These are phyloP conservation scores for Wickerhamiella cacticola DNA, from an alignment of 805 yeast genomes.

Conservation along the genomic window DNA sequence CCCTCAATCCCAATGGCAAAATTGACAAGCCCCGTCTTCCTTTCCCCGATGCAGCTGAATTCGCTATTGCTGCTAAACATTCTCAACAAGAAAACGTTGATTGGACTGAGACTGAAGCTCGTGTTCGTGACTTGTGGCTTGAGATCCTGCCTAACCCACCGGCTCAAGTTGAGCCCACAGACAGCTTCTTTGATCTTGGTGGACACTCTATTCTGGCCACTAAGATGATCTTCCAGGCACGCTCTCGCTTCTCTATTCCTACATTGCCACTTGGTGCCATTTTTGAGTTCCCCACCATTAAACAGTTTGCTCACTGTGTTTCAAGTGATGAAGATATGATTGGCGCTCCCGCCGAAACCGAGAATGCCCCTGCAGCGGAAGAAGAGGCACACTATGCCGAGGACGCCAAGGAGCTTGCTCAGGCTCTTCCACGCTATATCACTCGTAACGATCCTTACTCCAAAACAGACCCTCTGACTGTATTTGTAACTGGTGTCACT, in stretches of 20 bases:
- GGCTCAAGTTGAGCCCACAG: conserved; percentile 59
- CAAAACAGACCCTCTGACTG: conserved; percentile 36
- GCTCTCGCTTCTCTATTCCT: conserved; percentile 54
- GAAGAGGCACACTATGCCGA: conserved; percentile 38
- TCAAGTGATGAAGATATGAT: conserved; percentile 33
- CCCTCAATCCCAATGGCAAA: conserved; percentile 96
- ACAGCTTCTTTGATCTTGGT: conserved; percentile 92
- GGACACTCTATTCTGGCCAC: conserved; percentile 98
- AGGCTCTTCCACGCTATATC: conserved; percentile 37
- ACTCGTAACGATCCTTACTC: conserved; percentile 34
- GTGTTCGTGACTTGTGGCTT: conserved; percentile 74
- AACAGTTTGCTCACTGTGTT: conserved; percentile 62
- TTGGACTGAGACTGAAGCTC: conserved; percentile 52
- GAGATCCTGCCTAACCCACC: conserved; percentile 77
- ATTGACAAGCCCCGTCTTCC: conserved; percentile 95
- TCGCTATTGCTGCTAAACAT: conserved; percentile 57
- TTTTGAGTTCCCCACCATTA: conserved; percentile 79
- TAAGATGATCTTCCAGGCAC: conserved; percentile 84
- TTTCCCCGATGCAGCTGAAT: conserved; percentile 81
- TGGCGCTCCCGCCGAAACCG: conserved; percentile 32
- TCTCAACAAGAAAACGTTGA: conserved; percentile 29
- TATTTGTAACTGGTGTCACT: conserved; percentile 89
- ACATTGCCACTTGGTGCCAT: conserved; percentile 84
- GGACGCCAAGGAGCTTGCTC: conserved; percentile 53
- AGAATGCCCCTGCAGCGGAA: conserved; percentile 16